Percentiles rank a stretch among this genome's conserved stretches.
Evolutionary conservation across 768 basidiomycete genomes (phyloP).

Genomic region (Podaxis rugospora): DNA sequence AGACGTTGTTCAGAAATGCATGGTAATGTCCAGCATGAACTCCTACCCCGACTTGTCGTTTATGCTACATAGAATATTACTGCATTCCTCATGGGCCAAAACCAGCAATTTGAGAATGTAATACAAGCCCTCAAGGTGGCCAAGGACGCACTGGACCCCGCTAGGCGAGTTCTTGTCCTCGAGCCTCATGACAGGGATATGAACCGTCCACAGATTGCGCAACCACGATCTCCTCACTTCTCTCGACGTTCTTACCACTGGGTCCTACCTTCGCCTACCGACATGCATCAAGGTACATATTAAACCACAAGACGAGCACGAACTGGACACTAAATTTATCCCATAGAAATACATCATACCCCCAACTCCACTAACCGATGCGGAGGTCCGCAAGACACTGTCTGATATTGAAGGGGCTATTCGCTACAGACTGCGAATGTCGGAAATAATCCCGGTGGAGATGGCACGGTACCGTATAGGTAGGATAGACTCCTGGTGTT

Average conservation of each 20-base stretch:
- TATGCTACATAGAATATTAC: constrained; percentile 65
- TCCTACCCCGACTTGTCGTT: constrained; percentile 1
- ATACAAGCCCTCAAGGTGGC: constrained; percentile 59
- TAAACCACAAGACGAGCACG: constrained; percentile 8
- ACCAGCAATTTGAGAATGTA: constrained; percentile 74
- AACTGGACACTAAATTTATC: constrained; percentile 10
- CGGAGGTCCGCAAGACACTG: constrained; percentile 61
- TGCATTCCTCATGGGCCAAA: constrained; percentile 82
- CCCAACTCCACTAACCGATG: constrained; percentile 60
- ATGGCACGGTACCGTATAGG: constrained; percentile 71
- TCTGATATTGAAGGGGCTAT: constrained; percentile 72
- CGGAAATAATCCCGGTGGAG: constrained; percentile 78
- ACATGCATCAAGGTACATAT: constrained; percentile 65
- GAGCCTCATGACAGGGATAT: background rate
- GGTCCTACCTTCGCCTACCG: constrained; percentile 82
- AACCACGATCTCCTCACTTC: constrained; percentile 94
- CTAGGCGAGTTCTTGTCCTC: constrained; percentile 49
- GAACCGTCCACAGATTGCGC: constrained; percentile 53
- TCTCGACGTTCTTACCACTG: constrained; percentile 81
- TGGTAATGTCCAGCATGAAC: constrained; percentile 41
- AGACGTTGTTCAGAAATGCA: constrained; percentile 79
- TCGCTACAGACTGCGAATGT: constrained; percentile 72
- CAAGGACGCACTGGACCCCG: constrained; percentile 67
- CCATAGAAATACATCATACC: constrained; percentile 69
- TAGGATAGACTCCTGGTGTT: constrained; percentile 21